Percentiles rank a stretch among this genome's conserved stretches.
Conservation (phyloP, 768 basidiomycete species). For the Lentinula lateritia region DNA sequence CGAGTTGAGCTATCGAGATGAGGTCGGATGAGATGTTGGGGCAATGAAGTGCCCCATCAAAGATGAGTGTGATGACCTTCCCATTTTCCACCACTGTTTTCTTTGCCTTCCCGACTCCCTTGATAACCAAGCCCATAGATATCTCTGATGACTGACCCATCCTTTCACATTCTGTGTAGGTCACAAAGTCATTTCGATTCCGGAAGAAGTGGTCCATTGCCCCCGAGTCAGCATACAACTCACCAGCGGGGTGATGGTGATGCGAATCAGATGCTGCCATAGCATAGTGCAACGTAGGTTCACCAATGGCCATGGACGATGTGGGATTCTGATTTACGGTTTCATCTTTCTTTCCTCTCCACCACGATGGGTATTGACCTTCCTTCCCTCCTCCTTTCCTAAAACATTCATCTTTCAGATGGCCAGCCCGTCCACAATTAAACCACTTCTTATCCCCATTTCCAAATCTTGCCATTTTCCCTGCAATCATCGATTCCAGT, state of each 20-base stretch:
- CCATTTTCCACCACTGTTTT: too few relatives aligned
- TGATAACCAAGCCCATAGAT: too few relatives aligned
- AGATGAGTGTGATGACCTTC: background rate
- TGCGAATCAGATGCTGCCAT: background rate
- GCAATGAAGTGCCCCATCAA: background rate
- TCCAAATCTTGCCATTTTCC: background rate
- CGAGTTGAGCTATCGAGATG: background rate
- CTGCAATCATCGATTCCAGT: background rate
- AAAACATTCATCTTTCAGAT: background rate
- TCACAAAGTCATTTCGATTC: background rate
- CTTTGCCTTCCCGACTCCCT: too few relatives aligned
- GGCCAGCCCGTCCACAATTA: background rate
- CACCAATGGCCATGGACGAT: background rate
- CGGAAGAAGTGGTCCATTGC: background rate
- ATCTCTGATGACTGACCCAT: too few relatives aligned
- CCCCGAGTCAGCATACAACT: background rate
- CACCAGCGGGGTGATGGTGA: too few relatives aligned
- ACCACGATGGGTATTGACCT: background rate
- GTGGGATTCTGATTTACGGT: background rate
- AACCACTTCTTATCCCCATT: background rate
- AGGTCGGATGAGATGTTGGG: background rate
- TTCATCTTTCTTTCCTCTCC: background rate
- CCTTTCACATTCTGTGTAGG: background rate
- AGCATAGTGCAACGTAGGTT: background rate
- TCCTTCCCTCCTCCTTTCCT: background rate